Evolutionary conservation across 768 basidiomycete species (phyloP).

Genomic region (Mycena albidolilacea): DNA sequence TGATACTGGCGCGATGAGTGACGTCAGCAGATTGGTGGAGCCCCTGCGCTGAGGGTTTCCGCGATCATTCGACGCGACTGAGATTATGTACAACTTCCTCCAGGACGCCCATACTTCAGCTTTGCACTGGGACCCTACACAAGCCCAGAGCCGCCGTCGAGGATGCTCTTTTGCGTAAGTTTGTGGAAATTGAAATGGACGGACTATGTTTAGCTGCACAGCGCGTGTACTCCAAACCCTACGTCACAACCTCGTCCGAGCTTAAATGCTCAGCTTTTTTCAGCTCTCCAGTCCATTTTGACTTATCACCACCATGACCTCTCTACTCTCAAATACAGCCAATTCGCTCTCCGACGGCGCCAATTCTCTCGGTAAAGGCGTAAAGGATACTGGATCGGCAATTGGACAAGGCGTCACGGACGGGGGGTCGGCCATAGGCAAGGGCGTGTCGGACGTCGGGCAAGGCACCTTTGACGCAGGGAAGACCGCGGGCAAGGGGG

Average conservation of each 20-base stretch:
- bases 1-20: too few species aligned
- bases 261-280: background rate
- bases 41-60: too few species aligned
- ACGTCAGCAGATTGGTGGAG: too few species aligned
- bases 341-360: background rate
- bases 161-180: too few species aligned
- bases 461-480: background rate
- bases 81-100: too few species aligned
- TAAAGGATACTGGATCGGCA: background rate
- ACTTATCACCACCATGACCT: background rate
- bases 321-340: background rate
- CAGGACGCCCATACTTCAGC: too few species aligned
- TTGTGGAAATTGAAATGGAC: background rate
- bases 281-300: background rate
- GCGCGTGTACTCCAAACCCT: background rate
- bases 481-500: background rate
- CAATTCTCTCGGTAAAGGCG: background rate
- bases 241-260: background rate
- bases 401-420: background rate
- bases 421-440: background rate
- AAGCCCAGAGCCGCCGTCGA: too few species aligned
- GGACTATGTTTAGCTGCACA: background rate
- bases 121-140: too few species aligned
- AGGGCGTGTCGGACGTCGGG: background rate
- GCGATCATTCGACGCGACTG: too few species aligned